These are phyloP conservation scores for Waltergamsia citrina DNA, from an alignment of 2,329 filamentous ascomycete species.

Conservation along the genomic window DNA sequence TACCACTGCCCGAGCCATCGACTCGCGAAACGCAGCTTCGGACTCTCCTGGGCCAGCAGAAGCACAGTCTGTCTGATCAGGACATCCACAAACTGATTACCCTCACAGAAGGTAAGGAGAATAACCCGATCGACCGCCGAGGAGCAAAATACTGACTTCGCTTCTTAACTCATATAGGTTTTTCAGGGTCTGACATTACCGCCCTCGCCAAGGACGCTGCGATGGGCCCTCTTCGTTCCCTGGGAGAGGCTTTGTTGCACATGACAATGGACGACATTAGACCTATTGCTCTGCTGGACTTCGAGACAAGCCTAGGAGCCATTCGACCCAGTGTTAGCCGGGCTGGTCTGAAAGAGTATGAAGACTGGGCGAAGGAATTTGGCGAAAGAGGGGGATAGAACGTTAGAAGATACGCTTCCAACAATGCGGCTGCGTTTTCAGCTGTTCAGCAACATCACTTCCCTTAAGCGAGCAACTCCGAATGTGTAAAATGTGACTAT, in stretches of 20 bases:
- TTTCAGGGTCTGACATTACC: constrained; percentile 94
- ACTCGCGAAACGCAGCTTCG: constrained; percentile 73
- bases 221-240: constrained; percentile 85
- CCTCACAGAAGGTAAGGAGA: constrained; percentile 77
- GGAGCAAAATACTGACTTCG: too few species aligned
- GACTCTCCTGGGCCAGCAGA: constrained; percentile 77
- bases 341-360: constrained; percentile 76
- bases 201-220: constrained; percentile 94
- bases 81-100: constrained; percentile 69
- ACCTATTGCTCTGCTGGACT: constrained; percentile 75
- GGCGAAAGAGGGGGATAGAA: constrained; percentile 75
- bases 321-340: constrained; percentile 88
- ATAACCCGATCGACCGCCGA: too few species aligned
- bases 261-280: constrained; percentile 94
- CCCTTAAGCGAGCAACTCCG: too few species aligned
- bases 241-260: constrained; percentile 80
- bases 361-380: constrained; percentile 90
- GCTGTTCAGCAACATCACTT: neutral
- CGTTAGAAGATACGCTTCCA: neutral
- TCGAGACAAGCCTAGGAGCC: constrained; percentile 70
- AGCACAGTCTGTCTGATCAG: constrained; percentile 62
- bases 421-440: neutral
- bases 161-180: constrained; percentile 59
- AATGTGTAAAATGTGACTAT: too few species aligned
- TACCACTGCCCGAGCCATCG: constrained; percentile 78